Evolutionary conservation across 805 yeast genomes (phyloP), one percentile per base, ranked within the genome.

Genomic region (Candida xiaguanensis): DNA sequence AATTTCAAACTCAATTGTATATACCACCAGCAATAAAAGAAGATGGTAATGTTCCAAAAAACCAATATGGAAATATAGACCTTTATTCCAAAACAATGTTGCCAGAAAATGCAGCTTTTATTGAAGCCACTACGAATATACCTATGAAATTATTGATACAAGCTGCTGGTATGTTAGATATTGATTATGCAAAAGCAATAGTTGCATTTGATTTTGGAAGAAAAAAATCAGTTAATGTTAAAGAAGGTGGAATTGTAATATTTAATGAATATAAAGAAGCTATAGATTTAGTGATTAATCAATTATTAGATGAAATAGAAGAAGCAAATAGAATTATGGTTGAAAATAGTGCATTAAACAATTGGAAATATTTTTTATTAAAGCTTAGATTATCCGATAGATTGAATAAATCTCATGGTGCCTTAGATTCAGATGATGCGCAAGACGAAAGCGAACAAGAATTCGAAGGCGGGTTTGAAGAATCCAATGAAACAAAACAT

Each of bases 141-240:
- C 64, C 72, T 5, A 60, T 75, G 48, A 71, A 75, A 27, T 59
- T 72, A 41, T 78, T 85, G 0, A 78, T 75, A 27, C 70, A 69
- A 34, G 96, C 98, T 0, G 95, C 95, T 0, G 74, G 74, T 42
- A 53, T 79, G 1, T 51, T 90, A 8, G 78, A 75, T 0, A 71
- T 91, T 5, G 95, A 87, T 47, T 88, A 72, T 63, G 97, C 95
- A 0, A 81, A 78, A 34, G 98, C 97, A 0, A 90, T 89, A 2
- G 81, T 82, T 2, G 87, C 90, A 0, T 91, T 93, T 62, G 93
- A 87, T 40, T 93, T 85, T 60, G 48, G 44, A 26, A 56, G 68
- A 31, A 58, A 68, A 25, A 80, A 78, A 8, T 17, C 24, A 16
- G 36, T 32, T 5, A 38, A 26, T 35, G 91, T 95, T 0, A 66